Evolutionary conservation across 225 moss, liverwort and hornwort species (phyloP).

Genomic region (Anthoceros angustus): DNA sequence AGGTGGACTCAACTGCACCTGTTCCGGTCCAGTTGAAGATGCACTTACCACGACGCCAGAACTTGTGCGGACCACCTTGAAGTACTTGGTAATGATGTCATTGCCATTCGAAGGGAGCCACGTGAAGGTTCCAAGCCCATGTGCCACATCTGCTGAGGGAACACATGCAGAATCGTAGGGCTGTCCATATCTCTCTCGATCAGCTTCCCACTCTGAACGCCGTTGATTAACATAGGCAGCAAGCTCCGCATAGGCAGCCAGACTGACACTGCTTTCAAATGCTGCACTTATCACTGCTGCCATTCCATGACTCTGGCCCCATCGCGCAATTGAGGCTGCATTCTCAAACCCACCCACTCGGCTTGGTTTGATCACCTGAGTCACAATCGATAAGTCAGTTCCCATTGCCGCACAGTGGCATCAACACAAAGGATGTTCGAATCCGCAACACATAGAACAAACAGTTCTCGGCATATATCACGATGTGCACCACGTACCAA

Average conservation of each 20-base stretch:
- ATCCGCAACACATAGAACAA: not conserved
- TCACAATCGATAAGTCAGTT: not conserved
- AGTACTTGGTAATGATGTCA: slow-evolving; percentile 20
- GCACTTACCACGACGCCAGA: slow-evolving; percentile 14
- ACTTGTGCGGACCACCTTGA: slow-evolving; percentile 17
- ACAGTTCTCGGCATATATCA: not conserved
- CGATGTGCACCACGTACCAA: slow-evolving; percentile 23
- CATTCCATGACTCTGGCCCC: slow-evolving; percentile 56
- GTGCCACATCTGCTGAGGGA: slow-evolving; percentile 20
- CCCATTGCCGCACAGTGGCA: not conserved
- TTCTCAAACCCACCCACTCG: slow-evolving; percentile 84
- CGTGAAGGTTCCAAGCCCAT: slow-evolving; percentile 80
- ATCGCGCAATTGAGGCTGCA: slow-evolving; percentile 49
- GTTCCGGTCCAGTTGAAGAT: not conserved
- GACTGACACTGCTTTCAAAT: slow-evolving; percentile 63
- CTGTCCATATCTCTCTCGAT: not conserved
- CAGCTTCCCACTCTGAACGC: slow-evolving; percentile 8
- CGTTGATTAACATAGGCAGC: slow-evolving; percentile 46
- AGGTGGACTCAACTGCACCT: slow-evolving; percentile 13
- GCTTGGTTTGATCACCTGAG: slow-evolving; percentile 67
- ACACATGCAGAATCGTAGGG: slow-evolving; percentile 1
- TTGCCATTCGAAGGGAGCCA: slow-evolving; percentile 30
- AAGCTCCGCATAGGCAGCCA: slow-evolving; percentile 63
- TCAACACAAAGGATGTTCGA: not conserved
- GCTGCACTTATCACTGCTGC: slow-evolving; percentile 66